Conservation (phyloP, 2,329 filamentous ascomycete genomes). For the Cladosporium sp. region DNA sequence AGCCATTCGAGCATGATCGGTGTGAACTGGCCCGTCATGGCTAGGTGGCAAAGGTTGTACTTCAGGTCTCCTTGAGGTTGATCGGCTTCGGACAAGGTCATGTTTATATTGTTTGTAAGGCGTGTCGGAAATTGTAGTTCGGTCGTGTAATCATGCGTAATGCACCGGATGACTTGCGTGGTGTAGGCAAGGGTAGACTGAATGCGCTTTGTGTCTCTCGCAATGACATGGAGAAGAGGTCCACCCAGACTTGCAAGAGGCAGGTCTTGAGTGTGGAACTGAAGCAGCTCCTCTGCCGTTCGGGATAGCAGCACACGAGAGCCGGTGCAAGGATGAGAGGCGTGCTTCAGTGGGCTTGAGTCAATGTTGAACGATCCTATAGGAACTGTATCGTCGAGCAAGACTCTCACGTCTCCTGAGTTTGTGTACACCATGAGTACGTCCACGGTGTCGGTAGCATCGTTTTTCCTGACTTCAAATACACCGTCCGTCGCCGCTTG, state of each 20-base stretch:
- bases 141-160: slow-evolving; percentile 76
- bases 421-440: slow-evolving; percentile 10
- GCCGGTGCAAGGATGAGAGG: slow-evolving; percentile 66
- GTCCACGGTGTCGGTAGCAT: slow-evolving; percentile 5
- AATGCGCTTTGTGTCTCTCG: slow-evolving; percentile 75
- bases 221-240: slow-evolving; percentile 72
- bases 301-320: slow-evolving; percentile 62
- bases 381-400: slow-evolving; percentile 27
- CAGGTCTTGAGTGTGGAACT: slow-evolving; percentile 18
- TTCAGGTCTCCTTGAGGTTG: slow-evolving; percentile 55
- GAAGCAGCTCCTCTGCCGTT: slow-evolving; percentile 4
- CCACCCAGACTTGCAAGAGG: slow-evolving; percentile 23
- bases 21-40: slow-evolving; percentile 75
- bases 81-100: slow-evolving; percentile 11
- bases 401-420: slow-evolving; percentile 17
- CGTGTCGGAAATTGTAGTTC: slow-evolving; percentile 69
- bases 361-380: slow-evolving; percentile 20
- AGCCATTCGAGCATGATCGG: slow-evolving; percentile 78
- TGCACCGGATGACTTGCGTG: slow-evolving; percentile 70
- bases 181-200: slow-evolving; percentile 84
- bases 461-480: slow-evolving; percentile 16
- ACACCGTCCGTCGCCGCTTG: slow-evolving; percentile 22
- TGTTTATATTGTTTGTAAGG: slow-evolving; percentile 59
- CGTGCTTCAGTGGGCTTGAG: slow-evolving; percentile 43
- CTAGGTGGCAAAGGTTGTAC: slow-evolving; percentile 74